Evolutionary conservation across 78 protist genomes (phyloP).

Genomic region (Dictyostelium intermedium): DNA sequence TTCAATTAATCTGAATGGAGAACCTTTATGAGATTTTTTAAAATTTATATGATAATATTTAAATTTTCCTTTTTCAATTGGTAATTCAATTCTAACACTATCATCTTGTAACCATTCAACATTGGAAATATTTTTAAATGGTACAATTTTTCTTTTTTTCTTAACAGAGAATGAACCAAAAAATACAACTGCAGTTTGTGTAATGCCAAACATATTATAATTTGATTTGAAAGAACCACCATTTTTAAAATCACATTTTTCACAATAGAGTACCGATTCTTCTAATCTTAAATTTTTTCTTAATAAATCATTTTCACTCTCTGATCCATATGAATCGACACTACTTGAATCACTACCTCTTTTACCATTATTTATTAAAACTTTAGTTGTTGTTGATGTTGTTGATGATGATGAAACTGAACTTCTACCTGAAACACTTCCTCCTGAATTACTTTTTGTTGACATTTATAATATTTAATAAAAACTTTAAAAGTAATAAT

Average conservation of each 20-base stretch:
- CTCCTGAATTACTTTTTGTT: neutral
- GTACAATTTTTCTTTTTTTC: constrained; percentile 1
- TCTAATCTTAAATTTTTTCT: neutral
- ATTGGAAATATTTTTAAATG: neutral
- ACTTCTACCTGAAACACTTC: neutral
- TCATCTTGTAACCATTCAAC: constrained; percentile 1
- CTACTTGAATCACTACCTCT: neutral
- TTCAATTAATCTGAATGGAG: constrained; percentile 10
- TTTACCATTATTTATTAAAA: neutral
- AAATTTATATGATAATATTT: neutral
- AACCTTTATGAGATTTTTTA: constrained; percentile 12
- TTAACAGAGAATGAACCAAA: neutral
- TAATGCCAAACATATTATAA: neutral
- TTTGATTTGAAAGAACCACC: neutral
- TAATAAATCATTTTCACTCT: neutral
- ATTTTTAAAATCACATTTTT: neutral
- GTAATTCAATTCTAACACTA: neutral
- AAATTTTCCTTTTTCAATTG: neutral
- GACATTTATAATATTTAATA: no score
- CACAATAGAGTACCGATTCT: neutral
- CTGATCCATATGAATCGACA: neutral
- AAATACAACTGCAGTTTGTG: neutral
- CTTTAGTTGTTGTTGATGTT: neutral
- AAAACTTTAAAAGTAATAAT: neutral
- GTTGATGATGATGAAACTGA: neutral